Conservation (phyloP, 495 filamentous ascomycete genomes). For the Hypomontagnella monticulosa region DNA sequence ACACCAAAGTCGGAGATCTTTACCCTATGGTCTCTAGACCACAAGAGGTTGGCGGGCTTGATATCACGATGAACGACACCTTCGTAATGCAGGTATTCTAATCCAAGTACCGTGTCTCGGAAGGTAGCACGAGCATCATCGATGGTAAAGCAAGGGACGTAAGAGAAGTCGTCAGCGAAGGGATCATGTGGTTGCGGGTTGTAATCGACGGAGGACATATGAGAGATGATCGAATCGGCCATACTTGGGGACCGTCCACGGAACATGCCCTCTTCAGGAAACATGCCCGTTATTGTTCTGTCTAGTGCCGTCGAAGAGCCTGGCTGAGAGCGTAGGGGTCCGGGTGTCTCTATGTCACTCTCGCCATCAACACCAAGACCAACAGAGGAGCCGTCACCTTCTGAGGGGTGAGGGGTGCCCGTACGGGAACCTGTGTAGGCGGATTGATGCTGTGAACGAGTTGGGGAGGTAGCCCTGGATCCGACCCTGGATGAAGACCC, state of each 20-base stretch:
- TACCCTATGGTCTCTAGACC: constrained; percentile 83
- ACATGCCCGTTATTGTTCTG: constrained; percentile 78
- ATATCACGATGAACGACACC: constrained; percentile 98
- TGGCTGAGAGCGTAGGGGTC: constrained; percentile 56
- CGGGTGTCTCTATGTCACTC: constrained; percentile 58
- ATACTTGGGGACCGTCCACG: constrained; percentile 69
- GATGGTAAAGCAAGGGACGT: constrained; percentile 90
- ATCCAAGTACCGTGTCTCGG: constrained; percentile 88
- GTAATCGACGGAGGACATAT: constrained; percentile 66
- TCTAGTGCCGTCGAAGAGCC: constrained; percentile 69
- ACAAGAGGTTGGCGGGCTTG: constrained; percentile 96
- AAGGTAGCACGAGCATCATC: constrained; percentile 87
- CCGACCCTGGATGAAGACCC: constrained; percentile 45
- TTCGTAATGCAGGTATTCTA: constrained; percentile 97
- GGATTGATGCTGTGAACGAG: constrained; percentile 58
- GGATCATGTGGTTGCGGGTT: constrained; percentile 60
- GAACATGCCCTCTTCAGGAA: constrained; percentile 63
- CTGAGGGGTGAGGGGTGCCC: constrained; percentile 55
- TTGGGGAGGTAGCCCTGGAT: constrained; percentile 55
- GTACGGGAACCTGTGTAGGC: constrained; percentile 55
- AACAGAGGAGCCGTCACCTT: constrained; percentile 51
- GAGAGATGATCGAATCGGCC: constrained; percentile 68
- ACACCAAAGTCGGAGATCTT: constrained; percentile 99
- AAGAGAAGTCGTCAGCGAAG: constrained; percentile 84
- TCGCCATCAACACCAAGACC: constrained; percentile 45